Evolutionary conservation across 768 basidiomycete genomes (phyloP).

Genomic region (Austroboletus eburneus): DNA sequence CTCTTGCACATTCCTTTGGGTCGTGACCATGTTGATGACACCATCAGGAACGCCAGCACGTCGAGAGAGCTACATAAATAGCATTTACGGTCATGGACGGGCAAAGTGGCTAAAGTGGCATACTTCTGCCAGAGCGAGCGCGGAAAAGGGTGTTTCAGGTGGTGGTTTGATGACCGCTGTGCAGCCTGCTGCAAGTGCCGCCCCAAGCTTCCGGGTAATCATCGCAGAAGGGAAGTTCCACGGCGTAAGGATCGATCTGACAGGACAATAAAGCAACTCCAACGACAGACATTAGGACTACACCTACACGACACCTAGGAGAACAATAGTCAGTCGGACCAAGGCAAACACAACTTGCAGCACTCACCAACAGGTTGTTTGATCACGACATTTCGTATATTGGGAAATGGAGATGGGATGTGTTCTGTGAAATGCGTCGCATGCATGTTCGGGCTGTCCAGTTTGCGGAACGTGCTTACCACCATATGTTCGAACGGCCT

Average conservation of each 20-base stretch:
- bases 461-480: conserved; percentile 39
- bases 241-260: conserved; percentile 73
- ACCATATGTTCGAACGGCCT: conserved; percentile 90
- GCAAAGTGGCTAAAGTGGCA: neutral
- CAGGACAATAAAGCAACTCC: conserved; percentile 4
- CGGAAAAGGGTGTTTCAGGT: conserved; percentile 91
- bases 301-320: conserved; percentile 45
- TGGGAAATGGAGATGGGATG: conserved; percentile 69
- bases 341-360: conserved; percentile 37
- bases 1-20: conserved; percentile 76
- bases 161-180: conserved; percentile 94
- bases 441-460: neutral
- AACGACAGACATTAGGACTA: neutral
- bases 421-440: conserved; percentile 48
- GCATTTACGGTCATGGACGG: neutral
- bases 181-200: conserved; percentile 94
- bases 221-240: conserved; percentile 97
- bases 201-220: conserved; percentile 87
- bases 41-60: conserved; percentile 95
- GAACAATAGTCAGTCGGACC: neutral
- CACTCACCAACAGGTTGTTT: conserved; percentile 87
- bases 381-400: conserved; percentile 79
- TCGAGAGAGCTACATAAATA: conserved; percentile 53
- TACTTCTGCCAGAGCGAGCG: conserved; percentile 88
- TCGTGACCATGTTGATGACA: conserved; percentile 92